Base-by-base conservation (phyloP, 257 asterid genomes). In the Nyctanthes arbortristis region DNA sequence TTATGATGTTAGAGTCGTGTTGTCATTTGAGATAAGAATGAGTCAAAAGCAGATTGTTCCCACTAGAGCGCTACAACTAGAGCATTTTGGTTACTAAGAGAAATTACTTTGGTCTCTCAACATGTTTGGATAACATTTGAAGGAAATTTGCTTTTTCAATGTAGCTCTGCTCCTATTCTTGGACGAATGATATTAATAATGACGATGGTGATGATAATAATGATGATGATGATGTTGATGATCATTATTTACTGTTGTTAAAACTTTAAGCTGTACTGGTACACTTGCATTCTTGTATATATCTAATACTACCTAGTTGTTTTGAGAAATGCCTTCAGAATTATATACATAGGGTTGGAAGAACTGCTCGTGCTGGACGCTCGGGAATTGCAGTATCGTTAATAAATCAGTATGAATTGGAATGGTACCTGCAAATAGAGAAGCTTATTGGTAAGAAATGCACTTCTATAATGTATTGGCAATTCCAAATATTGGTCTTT, bases 341-440 rank as follows among this genome's bases (percentile, higher is more conserved):
- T 78, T 93, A 93, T 66, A 91, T 91, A 75, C 99, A 93, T 71
- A 72, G 97, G 68, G 99, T 93, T n/a, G 99, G 99, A 73, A 89
- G 99, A 84, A 93, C 99, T 66, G 97, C 97, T 68, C 88, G 97
- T 47, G 99, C 99, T 58, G 99, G 99, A 30, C 85, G 97, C 40
- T 91, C 97, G 1, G 99, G 99, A n/a, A 81, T 91, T 60, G 96
- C 97, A 18, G 82, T 93, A 69, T 81, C 99, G n/a, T 47, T 91
- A 34, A 87, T 89, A 70, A 89, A 87, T 77, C 99, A 93, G 81
- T 91, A 86, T 34, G 99, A 93, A 75, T 67, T 93, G 80, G 96
- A 89, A 77, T 91, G 96, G 97, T 93, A 83, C 79, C 16, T 81
- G 37, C 96, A 89, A 78, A 93, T 91, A 65, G 97, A 93, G 84